Evolutionary conservation across 345 rosid species (phyloP).

Genomic region (Hibiscus mutabilis): DNA sequence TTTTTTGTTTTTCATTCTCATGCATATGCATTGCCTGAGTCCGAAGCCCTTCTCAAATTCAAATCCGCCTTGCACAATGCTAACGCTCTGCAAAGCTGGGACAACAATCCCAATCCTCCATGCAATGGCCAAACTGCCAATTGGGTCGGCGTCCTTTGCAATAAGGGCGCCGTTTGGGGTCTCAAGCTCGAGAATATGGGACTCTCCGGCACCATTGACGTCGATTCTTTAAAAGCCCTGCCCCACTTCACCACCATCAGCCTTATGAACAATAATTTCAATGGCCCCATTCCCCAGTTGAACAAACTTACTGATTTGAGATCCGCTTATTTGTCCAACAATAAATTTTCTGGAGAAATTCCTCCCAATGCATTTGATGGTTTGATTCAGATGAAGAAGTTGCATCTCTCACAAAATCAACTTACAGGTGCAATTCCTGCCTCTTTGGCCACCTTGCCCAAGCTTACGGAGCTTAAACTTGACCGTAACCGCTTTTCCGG

Average conservation of each 20-base stretch:
- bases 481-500: slow-evolving; percentile 63
- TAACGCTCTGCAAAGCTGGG: slow-evolving; percentile 39
- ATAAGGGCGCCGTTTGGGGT: slow-evolving; percentile 42
- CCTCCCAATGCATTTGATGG: slow-evolving; percentile 50
- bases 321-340: slow-evolving; percentile 54
- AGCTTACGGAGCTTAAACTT: slow-evolving; percentile 52
- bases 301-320: slow-evolving; percentile 43
- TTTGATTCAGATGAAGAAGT: slow-evolving; percentile 55
- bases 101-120: slow-evolving; percentile 14
- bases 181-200: slow-evolving; percentile 55
- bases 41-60: slow-evolving; percentile 51
- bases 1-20: slow-evolving; percentile 4
- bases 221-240: slow-evolving; percentile 31
- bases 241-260: slow-evolving; percentile 46
- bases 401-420: slow-evolving; percentile 39
- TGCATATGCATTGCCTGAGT: slow-evolving; percentile 26
- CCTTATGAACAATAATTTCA: slow-evolving; percentile 50
- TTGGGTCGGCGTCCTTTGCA: slow-evolving; percentile 67
- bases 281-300: slow-evolving; percentile 52
- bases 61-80: slow-evolving; percentile 38
- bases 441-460: slow-evolving; percentile 41
- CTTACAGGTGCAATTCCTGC: slow-evolving; percentile 61
- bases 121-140: slow-evolving; percentile 30
- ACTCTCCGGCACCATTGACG: slow-evolving; percentile 42
- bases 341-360: slow-evolving; percentile 51